Percentiles rank a stretch among this genome's conserved stretches.
These are phyloP conservation scores for Ophiostoma perfectum DNA, from an alignment of 2,329 filamentous ascomycete species.

Conservation along the genomic window DNA sequence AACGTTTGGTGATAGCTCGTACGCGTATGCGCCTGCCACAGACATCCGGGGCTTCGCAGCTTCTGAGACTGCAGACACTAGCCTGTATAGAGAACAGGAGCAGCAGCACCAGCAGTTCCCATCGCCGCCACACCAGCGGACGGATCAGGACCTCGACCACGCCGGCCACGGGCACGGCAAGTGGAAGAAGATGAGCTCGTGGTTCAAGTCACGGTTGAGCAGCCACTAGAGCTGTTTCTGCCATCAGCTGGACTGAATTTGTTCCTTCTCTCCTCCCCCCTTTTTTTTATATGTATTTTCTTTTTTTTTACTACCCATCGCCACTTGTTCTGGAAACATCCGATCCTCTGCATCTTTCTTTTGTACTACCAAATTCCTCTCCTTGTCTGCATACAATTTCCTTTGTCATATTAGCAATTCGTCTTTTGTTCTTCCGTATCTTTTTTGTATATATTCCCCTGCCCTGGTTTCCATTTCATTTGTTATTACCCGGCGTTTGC, in stretches of 20 bases:
- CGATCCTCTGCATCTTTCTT: neutral
- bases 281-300: neutral
- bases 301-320: neutral
- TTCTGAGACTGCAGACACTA: neutral
- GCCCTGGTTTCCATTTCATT: neutral
- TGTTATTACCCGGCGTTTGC: neutral
- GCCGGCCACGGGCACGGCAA: neutral
- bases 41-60: neutral
- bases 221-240: neutral
- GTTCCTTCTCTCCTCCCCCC: conserved; percentile 5
- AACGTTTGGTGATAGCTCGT: neutral
- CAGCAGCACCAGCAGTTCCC: neutral
- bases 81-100: neutral
- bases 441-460: conserved; percentile 6
- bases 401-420: conserved; percentile 11
- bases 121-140: neutral
- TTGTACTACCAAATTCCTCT: conserved; percentile 13
- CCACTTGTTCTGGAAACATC: neutral
- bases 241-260: neutral
- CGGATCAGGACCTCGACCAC: neutral
- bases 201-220: conserved; percentile 4
- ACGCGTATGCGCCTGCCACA: neutral
- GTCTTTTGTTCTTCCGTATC: neutral
- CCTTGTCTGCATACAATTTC: neutral
- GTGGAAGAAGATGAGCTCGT: conserved; percentile 10